Conservation (phyloP, 2,329 filamentous ascomycete species). For the Ophiocordyceps sinensis region DNA sequence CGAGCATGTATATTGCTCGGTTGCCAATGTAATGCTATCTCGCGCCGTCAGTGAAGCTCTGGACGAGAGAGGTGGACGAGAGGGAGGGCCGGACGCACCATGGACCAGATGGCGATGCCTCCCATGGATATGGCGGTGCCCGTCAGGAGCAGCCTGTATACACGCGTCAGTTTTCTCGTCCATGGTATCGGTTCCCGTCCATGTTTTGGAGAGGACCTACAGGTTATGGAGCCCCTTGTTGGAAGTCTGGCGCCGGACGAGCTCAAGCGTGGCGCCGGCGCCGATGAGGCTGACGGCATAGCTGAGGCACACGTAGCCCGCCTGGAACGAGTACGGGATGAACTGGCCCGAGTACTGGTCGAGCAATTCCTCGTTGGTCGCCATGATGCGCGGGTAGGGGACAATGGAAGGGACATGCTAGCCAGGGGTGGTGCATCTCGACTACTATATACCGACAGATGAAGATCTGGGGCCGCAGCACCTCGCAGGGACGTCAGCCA, state of each 20-base stretch:
- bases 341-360: conserved; percentile 27
- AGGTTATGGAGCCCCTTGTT: conserved; percentile 55
- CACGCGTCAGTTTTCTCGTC: too few relatives aligned
- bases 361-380: conserved; percentile 15
- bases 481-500: background rate
- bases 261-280: conserved; percentile 63
- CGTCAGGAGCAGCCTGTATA: conserved; percentile 42
- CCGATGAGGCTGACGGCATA: conserved; percentile 66
- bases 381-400: background rate
- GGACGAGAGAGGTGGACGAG: background rate
- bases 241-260: conserved; percentile 64
- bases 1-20: conserved; percentile 54
- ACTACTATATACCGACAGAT: background rate
- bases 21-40: conserved; percentile 48
- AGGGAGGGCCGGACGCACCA: conserved; percentile 26
- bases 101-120: conserved; percentile 60
- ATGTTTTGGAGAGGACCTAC: too few relatives aligned
- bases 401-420: too few relatives aligned
- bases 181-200: too few relatives aligned
- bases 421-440: background rate
- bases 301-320: conserved; percentile 56
- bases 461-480: background rate
- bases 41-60: background rate
- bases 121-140: conserved; percentile 58
- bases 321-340: conserved; percentile 34